Evolutionary conservation across 2,329 filamentous ascomycete species (phyloP), one percentile per base, ranked within the genome.

Genomic region (Exophiala mesophila): DNA sequence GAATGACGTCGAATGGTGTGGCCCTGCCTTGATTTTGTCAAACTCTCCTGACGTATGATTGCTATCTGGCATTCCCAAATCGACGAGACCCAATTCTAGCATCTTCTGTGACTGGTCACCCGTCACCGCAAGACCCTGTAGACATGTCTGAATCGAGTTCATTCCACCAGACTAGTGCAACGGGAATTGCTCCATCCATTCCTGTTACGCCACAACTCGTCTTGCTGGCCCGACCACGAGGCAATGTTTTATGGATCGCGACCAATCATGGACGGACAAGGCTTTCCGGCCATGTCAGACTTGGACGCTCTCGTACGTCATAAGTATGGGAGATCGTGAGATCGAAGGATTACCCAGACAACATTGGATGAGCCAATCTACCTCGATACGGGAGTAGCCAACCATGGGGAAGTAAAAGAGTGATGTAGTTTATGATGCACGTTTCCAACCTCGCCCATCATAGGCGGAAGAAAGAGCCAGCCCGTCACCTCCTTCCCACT

Each of bases 401-500:
- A 15, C 13, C 12, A 18, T 13, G 16, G 32, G 13, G 17, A 34
- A 34, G 6, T 34, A 17, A 19, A 34, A 34, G 18, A 9, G 32
- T 34, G 32, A 34, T 34, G 32, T 34, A 34, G 32, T 34, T 34
- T 34, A 17, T 19, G 32, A 34, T 34, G 32, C 32, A 6, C 6
- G 23, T 12, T 12, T 6, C 23, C 23, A 7, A 6, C 7, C 23
- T 26, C 12, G 12, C 23, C 23, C n/a, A n/a, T n/a, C n/a, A n/a
- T n/a, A n/a, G n/a, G n/a, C n/a, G n/a, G 12, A 26, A 12, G 23
- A 26, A 26, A 26, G 23, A 26, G 23, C 20, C 17, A 40, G 12
- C 13, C 20, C n/a, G n/a, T n/a, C n/a, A n/a, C n/a, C n/a, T n/a
- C n/a, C n/a, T n/a, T n/a, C n/a, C n/a, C n/a, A n/a, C n/a, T n/a